A percentile compares a stretch with the other conserved stretches of the same genome.
These are phyloP conservation scores for Dryas integrifolia DNA, from an alignment of 331 rosid species.

Conservation along the genomic window DNA sequence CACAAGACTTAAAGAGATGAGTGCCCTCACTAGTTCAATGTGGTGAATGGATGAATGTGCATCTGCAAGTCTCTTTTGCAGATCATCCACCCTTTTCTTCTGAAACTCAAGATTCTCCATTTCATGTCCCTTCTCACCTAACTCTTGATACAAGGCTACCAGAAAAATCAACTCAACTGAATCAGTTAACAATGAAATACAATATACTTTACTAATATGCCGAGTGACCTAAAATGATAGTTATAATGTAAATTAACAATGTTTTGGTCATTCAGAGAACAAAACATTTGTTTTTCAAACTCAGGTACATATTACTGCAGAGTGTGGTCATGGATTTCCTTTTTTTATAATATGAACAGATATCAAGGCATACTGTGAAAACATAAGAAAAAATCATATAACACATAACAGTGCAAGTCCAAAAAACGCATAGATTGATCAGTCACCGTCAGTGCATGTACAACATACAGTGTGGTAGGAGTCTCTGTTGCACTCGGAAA, in stretches of 20 bases:
- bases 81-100: conserved; percentile 56
- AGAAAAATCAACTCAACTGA: conserved; percentile 13
- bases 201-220: not conserved
- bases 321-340: not conserved
- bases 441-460: conserved; percentile 3
- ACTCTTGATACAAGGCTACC: conserved; percentile 77
- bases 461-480: not conserved
- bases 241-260: not conserved
- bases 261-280: not conserved
- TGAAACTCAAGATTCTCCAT: conserved; percentile 87
- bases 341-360: not conserved
- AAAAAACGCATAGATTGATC: not conserved
- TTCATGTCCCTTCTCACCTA: conserved; percentile 87
- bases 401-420: not conserved
- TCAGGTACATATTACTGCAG: not conserved
- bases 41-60: conserved; percentile 84
- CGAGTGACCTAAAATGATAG: not conserved
- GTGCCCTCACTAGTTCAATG: conserved; percentile 71
- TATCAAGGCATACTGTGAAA: not conserved
- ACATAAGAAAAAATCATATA: conserved; percentile 1
- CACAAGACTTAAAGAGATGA: conserved; percentile 6
- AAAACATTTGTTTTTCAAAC: not conserved
- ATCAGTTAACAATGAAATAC: not conserved
- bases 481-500: conserved; percentile 20
- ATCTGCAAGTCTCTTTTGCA: conserved; percentile 73